Base-by-base conservation (phyloP, 1,284 basidiomycete genomes). In the Fereydounia khargensis region DNA sequence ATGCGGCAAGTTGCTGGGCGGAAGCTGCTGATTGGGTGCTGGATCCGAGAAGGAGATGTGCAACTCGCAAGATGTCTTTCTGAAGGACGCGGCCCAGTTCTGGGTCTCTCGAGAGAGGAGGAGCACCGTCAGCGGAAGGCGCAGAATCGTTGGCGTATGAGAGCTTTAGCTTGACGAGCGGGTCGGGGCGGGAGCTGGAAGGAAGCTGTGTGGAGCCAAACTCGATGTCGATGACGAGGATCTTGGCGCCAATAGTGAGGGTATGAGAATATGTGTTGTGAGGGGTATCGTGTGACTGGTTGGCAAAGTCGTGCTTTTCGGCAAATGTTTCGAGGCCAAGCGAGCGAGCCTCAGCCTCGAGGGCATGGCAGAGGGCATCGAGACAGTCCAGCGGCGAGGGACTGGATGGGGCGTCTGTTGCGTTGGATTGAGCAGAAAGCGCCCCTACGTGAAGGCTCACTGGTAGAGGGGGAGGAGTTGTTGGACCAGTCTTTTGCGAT, bases 211-310 rank as follows among this genome's bases (percentile, higher is more conserved):
- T n/a, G 28, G 50, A 14, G 20, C 31, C 35, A 20, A 61, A 39
- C 24, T 61, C 58, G 40, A 61, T 47, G 24, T 61, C 58, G 33
- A 61, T 61, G 36, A 61, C 58, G 16, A 61, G 27, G n/a, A 61
- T 53, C 47, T 61, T 61, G 25, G 58, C 58, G 21, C 53, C 58
- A 7, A 61, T 39, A 0, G 58, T 61, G 20, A 61, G 36, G 1
- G 58, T 49, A 30, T 56, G 58, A 1, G 47, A 39, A 18, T 47
- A 43, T 5, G 24, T 22, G 17, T 24, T 30, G 23, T 23, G 19
- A 2, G 43, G 22, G 0, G 13, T 14, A 9, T 28, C 38, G 9
- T 18, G 16, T 3, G n/a, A 3, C 31, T 17, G 16, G n/a, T n/a
- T 20, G 18, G 44, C 46, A 4, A 52, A 40, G 18, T 46, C n/a